Evolutionary conservation across 257 asterid species (phyloP).

Genomic region (Striga asiatica): DNA sequence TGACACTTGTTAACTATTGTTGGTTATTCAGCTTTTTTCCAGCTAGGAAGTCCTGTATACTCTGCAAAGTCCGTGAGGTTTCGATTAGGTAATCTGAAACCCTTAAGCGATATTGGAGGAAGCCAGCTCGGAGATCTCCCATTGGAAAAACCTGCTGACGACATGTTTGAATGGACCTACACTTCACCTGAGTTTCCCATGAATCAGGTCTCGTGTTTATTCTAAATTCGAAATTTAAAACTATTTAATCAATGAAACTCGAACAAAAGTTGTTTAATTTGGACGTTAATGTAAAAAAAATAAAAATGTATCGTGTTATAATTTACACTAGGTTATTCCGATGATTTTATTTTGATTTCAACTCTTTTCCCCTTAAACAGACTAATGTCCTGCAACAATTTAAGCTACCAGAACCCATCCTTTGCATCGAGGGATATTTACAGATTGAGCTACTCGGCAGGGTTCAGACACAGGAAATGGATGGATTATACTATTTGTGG

Average conservation of each 20-base stretch:
- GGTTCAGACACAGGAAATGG: constrained; percentile 31
- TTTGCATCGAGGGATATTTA: constrained; percentile 45
- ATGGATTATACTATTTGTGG: constrained; percentile 46
- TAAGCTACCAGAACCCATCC: constrained; percentile 43
- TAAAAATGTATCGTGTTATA: too few species aligned
- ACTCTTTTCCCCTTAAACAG: too few species aligned
- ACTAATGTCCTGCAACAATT: constrained; percentile 46
- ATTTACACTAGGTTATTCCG: too few species aligned
- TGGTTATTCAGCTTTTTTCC: constrained; percentile 53
- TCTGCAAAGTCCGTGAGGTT: constrained; percentile 8
- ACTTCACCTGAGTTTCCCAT: constrained; percentile 57
- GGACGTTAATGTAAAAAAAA: neutral
- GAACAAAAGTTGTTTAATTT: neutral
- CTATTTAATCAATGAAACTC: neutral
- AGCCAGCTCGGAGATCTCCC: constrained; percentile 23
- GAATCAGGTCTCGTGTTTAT: constrained; percentile 40
- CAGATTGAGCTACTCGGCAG: constrained; percentile 48
- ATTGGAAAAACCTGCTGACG: constrained; percentile 41
- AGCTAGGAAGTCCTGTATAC: constrained; percentile 36
- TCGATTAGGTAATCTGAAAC: constrained; percentile 55
- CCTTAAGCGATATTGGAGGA: constrained; percentile 21
- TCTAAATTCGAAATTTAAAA: neutral
- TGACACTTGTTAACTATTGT: too few species aligned
- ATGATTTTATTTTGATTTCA: too few species aligned
- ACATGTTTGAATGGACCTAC: constrained; percentile 72